These are phyloP conservation scores for Chaetomiaceae sp. DNA, from an alignment of 2,329 filamentous ascomycete species.

Conservation along the genomic window DNA sequence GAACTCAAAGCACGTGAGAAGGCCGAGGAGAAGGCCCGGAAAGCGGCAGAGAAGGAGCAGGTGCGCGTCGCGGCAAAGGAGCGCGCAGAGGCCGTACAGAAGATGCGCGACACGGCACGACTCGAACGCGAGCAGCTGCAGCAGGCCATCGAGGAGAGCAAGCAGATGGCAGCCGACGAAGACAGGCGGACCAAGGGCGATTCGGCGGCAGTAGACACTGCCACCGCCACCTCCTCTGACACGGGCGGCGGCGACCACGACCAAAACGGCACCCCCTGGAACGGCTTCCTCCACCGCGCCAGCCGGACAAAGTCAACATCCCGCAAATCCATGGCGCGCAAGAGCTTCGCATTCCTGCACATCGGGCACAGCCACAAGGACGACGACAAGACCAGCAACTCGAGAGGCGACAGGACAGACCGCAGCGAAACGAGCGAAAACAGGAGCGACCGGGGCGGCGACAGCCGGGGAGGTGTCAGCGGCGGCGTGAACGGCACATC, in stretches of 20 bases:
- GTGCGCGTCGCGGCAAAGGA: conserved; percentile 37
- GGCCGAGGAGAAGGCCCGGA: conserved; percentile 44
- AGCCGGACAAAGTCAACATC: conserved; percentile 65
- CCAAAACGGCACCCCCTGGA: neutral
- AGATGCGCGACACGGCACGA: conserved; percentile 37
- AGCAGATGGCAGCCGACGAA: conserved; percentile 54
- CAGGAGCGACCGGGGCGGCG: conserved; percentile 24
- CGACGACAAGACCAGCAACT: conserved; percentile 28
- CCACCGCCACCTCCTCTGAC: conserved; percentile 32
- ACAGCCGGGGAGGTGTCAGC: neutral
- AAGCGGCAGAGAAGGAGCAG: conserved; percentile 40
- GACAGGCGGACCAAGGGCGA: conserved; percentile 39
- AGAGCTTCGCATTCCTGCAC: conserved; percentile 64
- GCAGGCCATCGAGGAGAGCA: conserved; percentile 62
- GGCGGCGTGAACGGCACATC: too few relatives aligned
- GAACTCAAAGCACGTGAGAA: conserved; percentile 55
- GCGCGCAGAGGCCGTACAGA: conserved; percentile 34
- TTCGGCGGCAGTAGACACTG: conserved; percentile 36
- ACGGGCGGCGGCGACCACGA: conserved; percentile 14
- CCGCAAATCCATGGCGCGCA: conserved; percentile 75
- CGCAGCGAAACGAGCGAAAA: conserved; percentile 45
- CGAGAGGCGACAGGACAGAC: conserved; percentile 17
- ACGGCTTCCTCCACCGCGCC: conserved; percentile 56
- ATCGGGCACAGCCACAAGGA: conserved; percentile 42
- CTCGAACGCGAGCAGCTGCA: conserved; percentile 59